Base-by-base conservation (phyloP, 192 early-diverging fungal species). In the Mortierella claussenii region DNA sequence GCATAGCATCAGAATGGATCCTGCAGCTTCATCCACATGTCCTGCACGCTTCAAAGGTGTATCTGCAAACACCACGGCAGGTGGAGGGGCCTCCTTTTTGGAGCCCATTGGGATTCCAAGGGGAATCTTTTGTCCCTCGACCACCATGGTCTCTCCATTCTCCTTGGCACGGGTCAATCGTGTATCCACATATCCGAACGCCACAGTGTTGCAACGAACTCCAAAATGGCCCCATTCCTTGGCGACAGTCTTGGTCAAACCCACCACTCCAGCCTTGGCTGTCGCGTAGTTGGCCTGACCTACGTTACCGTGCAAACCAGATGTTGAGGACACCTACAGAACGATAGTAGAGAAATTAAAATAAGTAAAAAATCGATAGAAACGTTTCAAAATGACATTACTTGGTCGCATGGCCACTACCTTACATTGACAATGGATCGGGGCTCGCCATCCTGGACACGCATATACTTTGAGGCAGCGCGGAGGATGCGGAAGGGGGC, bases 261-360 rank as follows among this genome's bases (percentile, higher is more conserved):
- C 96, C 73, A 95, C 87, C 65, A 94, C 85, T 64, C 93, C 96
- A 47, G 95, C 94, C 88, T 98, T 98, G 56, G 95, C 95, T 27
- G 96, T 87, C 20, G 90, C 85, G 85, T 98, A 98, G 87, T 98
- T 98, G 61, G 94, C 93, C 83, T 98, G 97, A 20, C 91, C 91
- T 53, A 93, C 80, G 79, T 93, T 93, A 68, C 97, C 97, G 82
- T 96, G 95, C 42, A 98, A 83, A 46, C 97, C 97, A 46, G 82
- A 86, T 21, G 82, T 83, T 24, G 85, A 86, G n/a, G 85, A 86
- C 45, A 86, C 68, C 73, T 79, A 63, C 13, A 32, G 27, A 4
- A 28, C 5, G 3, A 18, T 31, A 21, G 7, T 23, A 15, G 8
- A 24, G 27, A 52, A 30, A 28, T 12, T 18, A 28, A 21, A 30